Base-by-base conservation (phyloP, 306 rosid species). In the Morella rubra region DNA sequence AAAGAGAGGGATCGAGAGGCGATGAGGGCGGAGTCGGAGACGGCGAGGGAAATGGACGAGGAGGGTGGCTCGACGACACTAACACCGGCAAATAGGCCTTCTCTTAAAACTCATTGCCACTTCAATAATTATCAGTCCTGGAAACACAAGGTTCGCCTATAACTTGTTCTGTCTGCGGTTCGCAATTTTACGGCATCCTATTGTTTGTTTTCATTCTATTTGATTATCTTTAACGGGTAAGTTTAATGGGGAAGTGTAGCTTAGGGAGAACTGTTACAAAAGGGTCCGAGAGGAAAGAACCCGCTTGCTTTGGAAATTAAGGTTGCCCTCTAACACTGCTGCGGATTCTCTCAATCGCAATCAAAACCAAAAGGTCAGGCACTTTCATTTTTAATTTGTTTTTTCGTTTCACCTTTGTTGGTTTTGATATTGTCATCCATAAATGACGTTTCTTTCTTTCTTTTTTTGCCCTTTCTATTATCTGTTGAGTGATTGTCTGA, bases 251-350 rank as follows among this genome's bases (percentile, higher is more conserved):
- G 2, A 64, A 24, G 37, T 60, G n/a, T 27, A 93, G 98, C 76
- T 93, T 60, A 86, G 92, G 72, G 96, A 93, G 24, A 91, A 87
- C 76, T 93, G 98, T 82, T 88, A 67, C 88, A 82, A 84, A 75
- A 84, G 97, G 79, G 93, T 87, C 11, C 84, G 89, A 88, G 85
- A 91, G 32, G 93, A 90, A 53, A 76, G 98, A 82, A 86, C 56
- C 44, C 96, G 88, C 56, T 79, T 93, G 77, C 92, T 93, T 58
- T 91, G 98, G 97, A 90, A 91, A 79, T 71, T 86, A 77, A 83
- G 98, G 73, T 45, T 73, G 69, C 79, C 88, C 40, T 16, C 71
- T 41, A 27, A 27, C 66, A 60, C 66, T 60, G 66, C 75, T 80
- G 67, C 85, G 44, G 84, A 76, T 19, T 69, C 83, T 77, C 72